Percentiles rank a stretch among this genome's conserved stretches.
Evolutionary conservation across 306 rosid genomes (phyloP).

Genomic region (Pachyrhizus erosus): DNA sequence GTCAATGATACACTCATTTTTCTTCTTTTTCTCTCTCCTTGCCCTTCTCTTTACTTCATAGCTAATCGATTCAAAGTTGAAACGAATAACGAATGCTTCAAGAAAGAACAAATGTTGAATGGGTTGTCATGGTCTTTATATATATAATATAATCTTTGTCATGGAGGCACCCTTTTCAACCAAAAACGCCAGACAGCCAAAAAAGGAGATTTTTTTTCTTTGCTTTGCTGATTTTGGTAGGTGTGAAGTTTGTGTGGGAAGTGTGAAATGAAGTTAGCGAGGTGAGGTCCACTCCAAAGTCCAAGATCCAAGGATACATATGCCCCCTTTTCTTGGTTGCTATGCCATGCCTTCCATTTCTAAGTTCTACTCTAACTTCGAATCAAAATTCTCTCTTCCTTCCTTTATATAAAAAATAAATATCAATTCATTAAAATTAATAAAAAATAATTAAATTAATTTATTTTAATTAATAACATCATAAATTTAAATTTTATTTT

Average conservation of each 20-base stretch:
- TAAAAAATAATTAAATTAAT: too few relatives aligned
- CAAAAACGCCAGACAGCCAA: slow-evolving; percentile 34
- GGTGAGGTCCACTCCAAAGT: neutral
- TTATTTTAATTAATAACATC: too few relatives aligned
- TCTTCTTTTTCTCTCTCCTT: slow-evolving; percentile 3
- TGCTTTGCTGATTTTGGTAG: neutral
- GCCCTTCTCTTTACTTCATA: slow-evolving; percentile 46
- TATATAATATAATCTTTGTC: neutral
- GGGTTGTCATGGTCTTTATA: slow-evolving; percentile 13
- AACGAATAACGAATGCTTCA: slow-evolving; percentile 18
- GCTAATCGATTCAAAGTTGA: slow-evolving; percentile 25
- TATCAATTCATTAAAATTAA: too few relatives aligned
- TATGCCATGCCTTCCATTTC: neutral
- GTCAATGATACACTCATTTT: slow-evolving; percentile 92
- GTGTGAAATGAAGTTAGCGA: neutral
- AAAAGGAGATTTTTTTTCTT: neutral
- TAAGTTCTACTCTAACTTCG: neutral
- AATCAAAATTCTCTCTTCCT: too few relatives aligned
- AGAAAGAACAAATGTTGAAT: slow-evolving; percentile 33
- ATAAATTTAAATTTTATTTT: too few relatives aligned
- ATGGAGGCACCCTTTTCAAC: slow-evolving; percentile 9
- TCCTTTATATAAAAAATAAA: too few relatives aligned
- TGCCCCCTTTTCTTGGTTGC: neutral
- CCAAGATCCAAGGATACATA: neutral
- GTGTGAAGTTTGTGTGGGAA: slow-evolving; percentile 1